Conservation (phyloP, 768 basidiomycete genomes). For the Mycena belliarum region DNA sequence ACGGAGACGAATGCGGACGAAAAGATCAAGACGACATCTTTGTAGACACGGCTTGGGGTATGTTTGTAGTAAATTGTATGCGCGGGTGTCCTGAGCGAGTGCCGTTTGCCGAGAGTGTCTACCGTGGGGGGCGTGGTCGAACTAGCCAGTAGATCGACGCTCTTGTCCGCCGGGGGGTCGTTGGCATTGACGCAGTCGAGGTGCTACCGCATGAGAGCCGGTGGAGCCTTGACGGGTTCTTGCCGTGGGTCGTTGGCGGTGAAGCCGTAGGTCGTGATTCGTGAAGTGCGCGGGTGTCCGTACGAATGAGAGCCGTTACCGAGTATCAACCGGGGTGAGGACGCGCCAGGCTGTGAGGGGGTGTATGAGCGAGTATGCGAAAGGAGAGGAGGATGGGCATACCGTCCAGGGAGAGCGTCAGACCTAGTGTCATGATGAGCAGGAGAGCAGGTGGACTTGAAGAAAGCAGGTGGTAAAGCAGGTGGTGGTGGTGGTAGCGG, state of each 20-base stretch:
- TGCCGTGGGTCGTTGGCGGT: background rate
- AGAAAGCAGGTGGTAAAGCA: too few species aligned
- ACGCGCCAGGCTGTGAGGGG: background rate
- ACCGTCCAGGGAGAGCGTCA: background rate
- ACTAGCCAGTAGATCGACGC: background rate
- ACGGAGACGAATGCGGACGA: too few species aligned
- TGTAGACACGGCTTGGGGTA: too few species aligned
- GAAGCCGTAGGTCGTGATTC: background rate
- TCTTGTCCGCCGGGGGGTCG: background rate
- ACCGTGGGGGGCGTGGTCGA: background rate
- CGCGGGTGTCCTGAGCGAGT: too few species aligned
- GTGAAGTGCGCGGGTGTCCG: background rate
- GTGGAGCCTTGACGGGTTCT: background rate
- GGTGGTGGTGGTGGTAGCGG: constrained; percentile 4
- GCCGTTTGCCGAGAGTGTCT: background rate
- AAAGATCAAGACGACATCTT: too few species aligned
- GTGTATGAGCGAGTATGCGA: background rate
- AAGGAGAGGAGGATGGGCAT: background rate
- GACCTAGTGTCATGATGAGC: background rate
- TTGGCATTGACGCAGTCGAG: background rate
- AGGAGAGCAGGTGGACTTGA: background rate
- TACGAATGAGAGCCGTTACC: too few species aligned
- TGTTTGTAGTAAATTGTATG: too few species aligned
- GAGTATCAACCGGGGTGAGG: too few species aligned
- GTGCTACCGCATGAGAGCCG: background rate